phyloP scores from a whole-genome alignment of 441 rosid species.

The Gossypium davidsonii region DNA sequence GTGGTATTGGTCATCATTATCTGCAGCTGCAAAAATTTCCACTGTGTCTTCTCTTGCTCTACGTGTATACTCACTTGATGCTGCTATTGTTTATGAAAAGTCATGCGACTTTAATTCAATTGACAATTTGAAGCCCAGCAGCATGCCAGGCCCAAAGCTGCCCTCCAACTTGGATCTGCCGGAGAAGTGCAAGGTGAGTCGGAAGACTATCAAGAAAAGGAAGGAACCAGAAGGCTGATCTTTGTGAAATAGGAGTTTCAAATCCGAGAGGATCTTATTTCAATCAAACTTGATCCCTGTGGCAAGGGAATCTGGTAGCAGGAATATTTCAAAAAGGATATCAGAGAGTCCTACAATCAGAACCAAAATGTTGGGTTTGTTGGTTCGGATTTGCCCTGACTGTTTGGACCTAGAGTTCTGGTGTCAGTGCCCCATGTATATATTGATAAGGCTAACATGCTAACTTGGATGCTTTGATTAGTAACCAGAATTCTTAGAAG shows the following conservation, averaged over 20 bases:
- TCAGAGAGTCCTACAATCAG: constrained; percentile 10
- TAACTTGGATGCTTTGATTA: constrained; percentile 28
- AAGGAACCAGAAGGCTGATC: constrained; percentile 74
- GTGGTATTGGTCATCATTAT: constrained; percentile 99
- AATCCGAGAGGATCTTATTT: background rate
- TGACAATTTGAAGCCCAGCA: constrained; percentile 33
- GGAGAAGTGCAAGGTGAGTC: constrained; percentile 56
- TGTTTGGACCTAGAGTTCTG: constrained; percentile 11
- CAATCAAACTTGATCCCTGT: constrained; percentile 2
- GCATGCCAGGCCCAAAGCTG: constrained; percentile 33
- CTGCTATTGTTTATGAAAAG: constrained; percentile 72
- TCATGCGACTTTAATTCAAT: constrained; percentile 29
- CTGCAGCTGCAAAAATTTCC: constrained; percentile 81
- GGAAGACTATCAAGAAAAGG: constrained; percentile 78
- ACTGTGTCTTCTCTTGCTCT: constrained; percentile 79
- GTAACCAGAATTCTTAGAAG: constrained; percentile 17
- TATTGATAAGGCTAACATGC: constrained; percentile 29
- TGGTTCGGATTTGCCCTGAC: constrained; percentile 9
- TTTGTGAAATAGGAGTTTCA: constrained; percentile 1
- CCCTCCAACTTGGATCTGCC: constrained; percentile 35
- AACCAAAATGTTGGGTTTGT: constrained; percentile 10
- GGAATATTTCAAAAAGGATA: constrained; percentile 10
- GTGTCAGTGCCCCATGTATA: constrained; percentile 24
- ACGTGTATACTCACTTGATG: constrained; percentile 79
- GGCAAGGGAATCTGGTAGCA: constrained; percentile 12